Evolutionary conservation across 768 basidiomycete species (phyloP).

Genomic region (Boletus bicolor): DNA sequence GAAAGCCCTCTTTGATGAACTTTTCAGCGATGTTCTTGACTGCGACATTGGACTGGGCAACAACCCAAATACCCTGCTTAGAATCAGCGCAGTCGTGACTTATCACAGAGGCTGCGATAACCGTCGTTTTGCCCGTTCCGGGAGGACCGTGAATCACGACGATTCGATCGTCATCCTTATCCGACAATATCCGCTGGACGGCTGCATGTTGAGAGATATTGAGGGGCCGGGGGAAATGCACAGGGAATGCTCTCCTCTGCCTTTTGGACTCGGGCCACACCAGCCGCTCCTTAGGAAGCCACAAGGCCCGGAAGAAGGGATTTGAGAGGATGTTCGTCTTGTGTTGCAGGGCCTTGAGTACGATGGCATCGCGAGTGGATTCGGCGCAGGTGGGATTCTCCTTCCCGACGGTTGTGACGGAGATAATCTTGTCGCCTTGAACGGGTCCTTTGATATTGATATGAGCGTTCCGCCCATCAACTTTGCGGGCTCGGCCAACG

Average conservation of each 20-base stretch:
- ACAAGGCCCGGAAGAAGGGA: conserved; percentile 29
- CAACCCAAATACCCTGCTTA: conserved; percentile 34
- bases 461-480: conserved; percentile 37
- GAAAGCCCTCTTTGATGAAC: conserved; percentile 32
- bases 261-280: conserved; percentile 14
- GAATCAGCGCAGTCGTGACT: conserved; percentile 18
- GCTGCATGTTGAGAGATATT: conserved; percentile 30
- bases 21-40: conserved; percentile 55
- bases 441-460: conserved; percentile 29
- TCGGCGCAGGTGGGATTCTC: conserved; percentile 59
- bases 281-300: conserved; percentile 20
- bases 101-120: conserved; percentile 37
- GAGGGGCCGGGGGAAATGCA: conserved; percentile 7
- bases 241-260: neutral
- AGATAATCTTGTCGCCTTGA: conserved; percentile 14
- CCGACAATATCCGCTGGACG: conserved; percentile 32
- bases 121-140: conserved; percentile 44
- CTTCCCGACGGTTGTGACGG: conserved; percentile 50
- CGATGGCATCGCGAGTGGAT: conserved; percentile 17
- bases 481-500: conserved; percentile 21
- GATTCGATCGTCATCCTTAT: conserved; percentile 18
- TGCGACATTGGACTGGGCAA: conserved; percentile 49
- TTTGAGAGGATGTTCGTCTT: conserved; percentile 13
- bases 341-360: conserved; percentile 24
- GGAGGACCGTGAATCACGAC: conserved; percentile 37